Conservation (phyloP, 2,329 filamentous ascomycete genomes). For the Curvularia hawaiiensis region DNA sequence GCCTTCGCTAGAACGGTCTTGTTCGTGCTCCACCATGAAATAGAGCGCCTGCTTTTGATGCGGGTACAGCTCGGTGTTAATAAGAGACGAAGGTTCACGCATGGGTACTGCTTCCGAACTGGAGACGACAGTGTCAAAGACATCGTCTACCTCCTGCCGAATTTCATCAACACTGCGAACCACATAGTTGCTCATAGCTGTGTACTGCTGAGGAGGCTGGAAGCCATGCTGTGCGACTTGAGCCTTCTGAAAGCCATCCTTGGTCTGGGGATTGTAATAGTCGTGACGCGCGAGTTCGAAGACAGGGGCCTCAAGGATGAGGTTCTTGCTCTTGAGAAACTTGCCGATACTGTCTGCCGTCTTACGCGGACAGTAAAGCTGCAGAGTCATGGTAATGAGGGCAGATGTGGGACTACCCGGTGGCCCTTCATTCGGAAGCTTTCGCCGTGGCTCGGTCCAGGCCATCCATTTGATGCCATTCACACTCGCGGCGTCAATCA, state of each 20-base stretch:
- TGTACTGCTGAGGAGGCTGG: conserved; percentile 16
- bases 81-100: conserved; percentile 69
- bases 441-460: conserved; percentile 70
- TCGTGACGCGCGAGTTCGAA: conserved; percentile 68
- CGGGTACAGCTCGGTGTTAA: conserved; percentile 70
- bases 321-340: conserved; percentile 67
- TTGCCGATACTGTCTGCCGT: conserved; percentile 69
- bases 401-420: conserved; percentile 28
- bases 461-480: conserved; percentile 72
- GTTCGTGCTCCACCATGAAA: conserved; percentile 84
- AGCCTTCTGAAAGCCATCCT: conserved; percentile 17
- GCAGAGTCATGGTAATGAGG: conserved; percentile 65
- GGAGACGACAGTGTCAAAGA: conserved; percentile 84
- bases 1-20: conserved; percentile 63
- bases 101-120: conserved; percentile 73
- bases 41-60: conserved; percentile 91
- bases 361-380: conserved; percentile 77
- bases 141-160: conserved; percentile 78
- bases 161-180: conserved; percentile 72
- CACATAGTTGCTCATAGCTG: conserved; percentile 21
- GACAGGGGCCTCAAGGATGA: conserved; percentile 69
- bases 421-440: conserved; percentile 61
- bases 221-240: conserved; percentile 26
- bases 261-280: conserved; percentile 75
- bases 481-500: conserved; percentile 69